phyloP scores from a whole-genome alignment of 148 eudicot species.

The Spergularia marina region DNA sequence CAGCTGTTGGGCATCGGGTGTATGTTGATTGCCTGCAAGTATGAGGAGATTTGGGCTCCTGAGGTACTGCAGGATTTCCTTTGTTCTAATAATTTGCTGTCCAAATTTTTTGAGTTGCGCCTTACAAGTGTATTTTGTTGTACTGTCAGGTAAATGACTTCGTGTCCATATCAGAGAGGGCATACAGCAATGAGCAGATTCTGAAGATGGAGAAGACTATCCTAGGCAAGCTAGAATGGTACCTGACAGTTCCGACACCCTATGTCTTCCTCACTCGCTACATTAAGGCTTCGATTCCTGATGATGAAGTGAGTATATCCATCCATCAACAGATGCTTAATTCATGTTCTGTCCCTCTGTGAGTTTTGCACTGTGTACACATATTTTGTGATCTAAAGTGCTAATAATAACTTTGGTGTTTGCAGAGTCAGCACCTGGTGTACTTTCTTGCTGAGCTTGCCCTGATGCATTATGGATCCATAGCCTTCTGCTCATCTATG shows the following conservation, averaged over 20 bases:
- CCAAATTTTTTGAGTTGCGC: not conserved
- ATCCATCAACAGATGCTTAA: not conserved
- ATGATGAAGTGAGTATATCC: conserved; percentile 35
- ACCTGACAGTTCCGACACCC: conserved; percentile 58
- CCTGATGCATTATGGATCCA: conserved; percentile 53
- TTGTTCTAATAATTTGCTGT: not conserved
- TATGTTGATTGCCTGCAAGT: conserved; percentile 83
- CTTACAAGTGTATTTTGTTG: not conserved
- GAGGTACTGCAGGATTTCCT: conserved; percentile 38
- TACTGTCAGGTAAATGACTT: conserved; percentile 49
- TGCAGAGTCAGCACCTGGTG: conserved; percentile 64
- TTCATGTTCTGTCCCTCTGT: not conserved
- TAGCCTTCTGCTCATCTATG: conserved; percentile 58
- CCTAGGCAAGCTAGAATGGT: conserved; percentile 57
- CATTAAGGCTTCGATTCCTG: conserved; percentile 65
- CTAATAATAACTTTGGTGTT: not conserved
- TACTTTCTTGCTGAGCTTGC: conserved; percentile 77
- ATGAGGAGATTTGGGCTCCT: conserved; percentile 96
- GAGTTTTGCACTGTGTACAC: too few relatives aligned
- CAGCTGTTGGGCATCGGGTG: conserved; percentile 78
- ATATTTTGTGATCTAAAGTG: too few relatives aligned
- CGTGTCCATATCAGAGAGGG: conserved; percentile 51
- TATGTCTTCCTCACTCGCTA: conserved; percentile 66
- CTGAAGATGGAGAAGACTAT: conserved; percentile 62
- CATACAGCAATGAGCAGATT: conserved; percentile 55